Evolutionary conservation across 1,284 basidiomycete genomes (phyloP), one percentile per base, ranked within the genome.

Genomic region (Amylostereum chailletii): DNA sequence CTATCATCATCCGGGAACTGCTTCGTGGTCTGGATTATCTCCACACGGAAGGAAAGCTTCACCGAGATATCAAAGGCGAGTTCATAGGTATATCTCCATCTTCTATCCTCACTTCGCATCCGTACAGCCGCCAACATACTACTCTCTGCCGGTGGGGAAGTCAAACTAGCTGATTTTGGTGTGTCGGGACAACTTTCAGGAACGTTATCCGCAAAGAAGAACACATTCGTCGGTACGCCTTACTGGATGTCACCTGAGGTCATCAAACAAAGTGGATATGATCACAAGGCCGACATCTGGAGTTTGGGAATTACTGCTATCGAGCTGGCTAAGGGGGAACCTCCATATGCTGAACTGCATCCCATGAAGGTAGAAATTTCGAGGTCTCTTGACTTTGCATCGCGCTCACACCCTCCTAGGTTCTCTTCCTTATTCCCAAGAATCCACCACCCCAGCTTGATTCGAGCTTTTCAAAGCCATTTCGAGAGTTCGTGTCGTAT

Each of bases 201-300:
- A 2, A 96, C 93, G 0, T 76, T 96, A 36, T 90, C 88, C 50
- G 93, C 93, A n/a, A 96, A 96, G 81, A 98, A 98, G 78, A 98
- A 98, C 60, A 97, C 94, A 0, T 97, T 98, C 63, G 94, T 98
- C 46, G 92, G 95, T 32, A 95, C 94, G 10, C 92, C 92, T 2
- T 95, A 94, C 63, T 96, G 94, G 94, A 99, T 99, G 95, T 94
- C 92, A 27, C 95, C 95, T 5, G 95, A 99, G 65, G 95, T 99
- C 27, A 98, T 99, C 75, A 98, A 98, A 69, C 95, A 99, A 70
- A 95, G 91, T 54, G 96, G 96, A 5, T 99, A 99, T 66, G 95
- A 98, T 62, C 90, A 94, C 67, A 98, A 97, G 64, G 95, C 95
- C 8, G 95, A 99, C 66, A 97, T 99, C 46, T 96, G 94, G 94